Evolutionary conservation across 192 early-diverging fungal genomes (phyloP).

Genomic region (Entophlyctis helioformis): DNA sequence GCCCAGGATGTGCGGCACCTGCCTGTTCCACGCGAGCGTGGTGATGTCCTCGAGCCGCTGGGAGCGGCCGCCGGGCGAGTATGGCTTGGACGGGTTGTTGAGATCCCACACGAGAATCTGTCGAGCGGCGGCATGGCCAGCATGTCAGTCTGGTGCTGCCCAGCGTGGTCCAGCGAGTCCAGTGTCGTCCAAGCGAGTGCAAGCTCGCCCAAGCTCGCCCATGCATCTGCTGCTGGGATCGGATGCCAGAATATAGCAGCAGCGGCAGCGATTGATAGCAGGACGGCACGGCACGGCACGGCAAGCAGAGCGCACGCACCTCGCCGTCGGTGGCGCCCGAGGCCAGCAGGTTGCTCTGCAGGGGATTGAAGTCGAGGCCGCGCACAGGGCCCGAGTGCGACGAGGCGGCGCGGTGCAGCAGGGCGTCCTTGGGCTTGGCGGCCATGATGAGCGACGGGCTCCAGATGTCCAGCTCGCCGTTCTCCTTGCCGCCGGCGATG

Average conservation of each 20-base stretch:
- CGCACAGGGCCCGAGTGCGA: slow-evolving; percentile 81
- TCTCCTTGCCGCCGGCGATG: slow-evolving; percentile 89
- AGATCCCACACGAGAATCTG: slow-evolving; percentile 95
- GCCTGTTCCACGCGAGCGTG: slow-evolving; percentile 81
- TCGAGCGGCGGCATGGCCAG: neutral
- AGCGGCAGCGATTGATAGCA: too few relatives aligned
- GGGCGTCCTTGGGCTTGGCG: slow-evolving; percentile 39
- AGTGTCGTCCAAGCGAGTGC: too few relatives aligned
- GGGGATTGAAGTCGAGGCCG: slow-evolving; percentile 85
- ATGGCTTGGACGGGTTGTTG: slow-evolving; percentile 73
- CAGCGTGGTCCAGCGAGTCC: too few relatives aligned
- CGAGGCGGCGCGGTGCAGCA: slow-evolving; percentile 53
- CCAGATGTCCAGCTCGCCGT: slow-evolving; percentile 85
- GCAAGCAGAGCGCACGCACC: too few relatives aligned
- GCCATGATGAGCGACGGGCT: slow-evolving; percentile 62
- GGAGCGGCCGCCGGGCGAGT: slow-evolving; percentile 75
- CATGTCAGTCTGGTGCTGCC: too few relatives aligned
- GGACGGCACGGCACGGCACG: too few relatives aligned
- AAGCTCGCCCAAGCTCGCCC: too few relatives aligned
- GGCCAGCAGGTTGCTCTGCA: slow-evolving; percentile 75
- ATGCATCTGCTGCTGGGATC: too few relatives aligned
- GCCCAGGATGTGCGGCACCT: slow-evolving; percentile 86
- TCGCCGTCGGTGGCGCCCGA: slow-evolving; percentile 86
- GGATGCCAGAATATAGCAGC: too few relatives aligned
- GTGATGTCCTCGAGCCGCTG: slow-evolving; percentile 82